Base-by-base conservation (phyloP, 192 early-diverging fungal genomes). In the Pilobolus umbonatus region DNA sequence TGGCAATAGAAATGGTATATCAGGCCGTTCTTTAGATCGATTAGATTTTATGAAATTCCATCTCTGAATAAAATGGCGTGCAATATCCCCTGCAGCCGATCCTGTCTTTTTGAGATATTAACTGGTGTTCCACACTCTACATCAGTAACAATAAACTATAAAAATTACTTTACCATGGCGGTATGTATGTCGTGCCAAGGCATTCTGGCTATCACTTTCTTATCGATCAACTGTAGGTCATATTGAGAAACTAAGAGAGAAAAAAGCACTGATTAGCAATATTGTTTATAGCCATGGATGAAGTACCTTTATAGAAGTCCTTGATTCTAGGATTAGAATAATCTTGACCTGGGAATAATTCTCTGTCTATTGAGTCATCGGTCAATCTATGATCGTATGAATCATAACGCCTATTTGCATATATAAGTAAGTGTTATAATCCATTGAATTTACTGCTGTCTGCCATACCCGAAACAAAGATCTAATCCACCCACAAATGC, bases 101-200 rank as follows among this genome's bases (percentile, higher is more conserved):
- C 91, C 92, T 22, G 87, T 72, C 67, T 76, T 54, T 36, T 36
- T 36, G 5, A 8, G 5, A 8, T 36, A 8, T 36, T 36, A 8
- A 8, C 12, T 36, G 25, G 21, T 12, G 8, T 49, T 49, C 29
- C 36, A 38, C 1, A n/a, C 35, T 36, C 5, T 36, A 36, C 11
- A 11, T 48, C 28, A n/a, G 24, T 48, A 28, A 28, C n/a, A 28
- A 7, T 10, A 19, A 45, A 19, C 10, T 45, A 5, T 45, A 22
- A 45, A 45, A 22, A 22, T 10, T 22, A 34, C n/a, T 36, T 65
- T 58, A 76, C 81, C 74, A 95, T 82, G 17, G 82, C 89, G 38
- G 87, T 72, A 28, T 82, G 80, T 15, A 95, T 82, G 50, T 95
- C 92, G 62, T 95, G 91, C 92, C 92, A 95, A 8, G 92, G 92